Base-by-base conservation (phyloP, 306 rosid genomes). In the Begonia peltatifolia region DNA sequence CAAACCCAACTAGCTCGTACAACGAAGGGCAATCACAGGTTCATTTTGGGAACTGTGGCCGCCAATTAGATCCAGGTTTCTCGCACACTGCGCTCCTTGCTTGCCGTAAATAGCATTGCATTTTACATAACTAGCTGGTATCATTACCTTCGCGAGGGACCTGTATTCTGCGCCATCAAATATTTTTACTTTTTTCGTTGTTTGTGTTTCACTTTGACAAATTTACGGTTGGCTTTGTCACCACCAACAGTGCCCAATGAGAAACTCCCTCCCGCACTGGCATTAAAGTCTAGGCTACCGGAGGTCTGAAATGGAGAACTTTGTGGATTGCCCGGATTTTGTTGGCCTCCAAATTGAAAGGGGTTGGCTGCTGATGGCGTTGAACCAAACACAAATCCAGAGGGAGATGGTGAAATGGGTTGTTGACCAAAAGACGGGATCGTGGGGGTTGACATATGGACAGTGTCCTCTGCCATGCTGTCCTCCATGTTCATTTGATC, bases 401-500 rank as follows among this genome's bases (percentile, higher is more conserved):
- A 48, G 47, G 65, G 74, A 41, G 79, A 70, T 11, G 68, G 65
- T 13, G 73, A 54, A 16, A 66, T 14, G 3, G 73, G 67, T 42
- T 66, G 84, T 63, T 80, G 94, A 30, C 72, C 71, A 41, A 86
- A 80, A 49, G 47, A 60, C 41, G 92, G 69, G 42, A 55, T 52
- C 6, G 73, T 17, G 2, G 86, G 68, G 3, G 53, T 56, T 11
- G 76, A 41, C 49, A 72, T 65, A 64, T 78, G 86, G 53, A 78
- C 53, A 12, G 73, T 78, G 68, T 85, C 99, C 68, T 90, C 99
- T 1, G 95, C 92, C 95, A 90, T 86, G 72, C 87, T 80, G 67
- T 90, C 95, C 68, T 77, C 95, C 94, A 82, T 80, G 54, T 57
- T 75, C 80, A 63, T 76, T 70, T 90, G 95, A 55, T 75, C 80